Percentiles rank a stretch among this genome's conserved stretches.
Conservation (phyloP, 768 basidiomycete species). For the Pisolithus marmoratus region DNA sequence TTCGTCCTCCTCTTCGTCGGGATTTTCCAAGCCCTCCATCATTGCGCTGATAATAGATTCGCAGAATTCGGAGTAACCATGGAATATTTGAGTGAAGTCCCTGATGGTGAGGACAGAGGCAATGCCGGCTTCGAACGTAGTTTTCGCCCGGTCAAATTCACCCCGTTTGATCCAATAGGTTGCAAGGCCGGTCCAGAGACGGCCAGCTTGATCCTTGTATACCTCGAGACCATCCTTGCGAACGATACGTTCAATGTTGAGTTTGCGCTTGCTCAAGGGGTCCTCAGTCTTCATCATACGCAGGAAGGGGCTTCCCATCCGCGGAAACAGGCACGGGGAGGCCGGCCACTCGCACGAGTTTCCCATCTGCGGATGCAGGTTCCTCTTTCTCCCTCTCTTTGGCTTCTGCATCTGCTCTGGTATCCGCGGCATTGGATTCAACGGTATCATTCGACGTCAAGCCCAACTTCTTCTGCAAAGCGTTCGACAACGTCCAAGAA, state of each 20-base stretch:
- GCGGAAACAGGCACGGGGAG: constrained; percentile 49
- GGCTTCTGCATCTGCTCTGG: constrained; percentile 42
- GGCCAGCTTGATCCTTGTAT: constrained; percentile 96
- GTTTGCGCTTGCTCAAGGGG: constrained; percentile 55
- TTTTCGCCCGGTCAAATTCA: constrained; percentile 88
- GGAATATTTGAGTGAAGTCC: constrained; percentile 97
- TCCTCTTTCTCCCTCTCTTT: constrained; percentile 31
- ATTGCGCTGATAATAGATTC: constrained; percentile 85
- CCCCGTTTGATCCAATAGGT: constrained; percentile 98
- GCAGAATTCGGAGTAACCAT: constrained; percentile 91
- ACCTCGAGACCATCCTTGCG: constrained; percentile 78
- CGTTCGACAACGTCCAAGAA: constrained; percentile 90
- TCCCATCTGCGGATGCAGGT: constrained; percentile 47
- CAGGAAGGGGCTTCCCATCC: constrained; percentile 43
- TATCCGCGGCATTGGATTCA: constrained; percentile 46
- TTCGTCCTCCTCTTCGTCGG: constrained; percentile 74
- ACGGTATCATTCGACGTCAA: constrained; percentile 76
- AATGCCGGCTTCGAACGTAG: constrained; percentile 85
- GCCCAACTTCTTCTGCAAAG: constrained; percentile 87
- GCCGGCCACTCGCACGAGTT: constrained; percentile 67
- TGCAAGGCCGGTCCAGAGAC: constrained; percentile 92
- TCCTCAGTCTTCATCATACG: constrained; percentile 85
- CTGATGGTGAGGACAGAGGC: constrained; percentile 83
- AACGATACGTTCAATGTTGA: constrained; percentile 86
- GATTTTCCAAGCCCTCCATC: constrained; percentile 79